A percentile compares a stretch with the other conserved stretches of the same genome.
Conservation (phyloP, 1,284 basidiomycete species). For the Xerocomus amazonicus region DNA sequence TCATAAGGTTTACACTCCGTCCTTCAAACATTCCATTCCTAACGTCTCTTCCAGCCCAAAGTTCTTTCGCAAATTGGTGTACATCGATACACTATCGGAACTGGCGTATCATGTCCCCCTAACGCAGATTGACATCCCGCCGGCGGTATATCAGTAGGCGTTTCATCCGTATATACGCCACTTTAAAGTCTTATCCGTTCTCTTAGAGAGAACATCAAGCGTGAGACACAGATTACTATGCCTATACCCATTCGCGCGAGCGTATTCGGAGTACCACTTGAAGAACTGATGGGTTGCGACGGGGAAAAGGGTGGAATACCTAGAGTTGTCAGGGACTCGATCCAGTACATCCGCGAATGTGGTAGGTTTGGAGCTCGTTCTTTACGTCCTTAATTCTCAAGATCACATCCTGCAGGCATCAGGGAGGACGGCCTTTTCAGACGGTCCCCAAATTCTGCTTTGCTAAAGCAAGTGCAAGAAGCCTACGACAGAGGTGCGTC, state of each 20-base stretch:
- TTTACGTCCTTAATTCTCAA: conserved; percentile 1
- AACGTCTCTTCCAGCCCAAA: conserved; percentile 56
- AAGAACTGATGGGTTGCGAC: conserved; percentile 76
- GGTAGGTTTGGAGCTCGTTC: conserved; percentile 34
- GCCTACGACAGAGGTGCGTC: conserved; percentile 73
- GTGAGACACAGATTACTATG: conserved; percentile 63
- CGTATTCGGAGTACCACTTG: conserved; percentile 75
- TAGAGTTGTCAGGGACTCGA: conserved; percentile 72
- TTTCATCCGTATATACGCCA: neutral
- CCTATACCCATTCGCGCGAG: conserved; percentile 56
- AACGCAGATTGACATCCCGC: conserved; percentile 81
- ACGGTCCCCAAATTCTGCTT: conserved; percentile 65
- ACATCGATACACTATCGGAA: conserved; percentile 70
- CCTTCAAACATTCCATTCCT: neutral
- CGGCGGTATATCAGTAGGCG: conserved; percentile 71
- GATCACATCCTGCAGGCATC: conserved; percentile 42
- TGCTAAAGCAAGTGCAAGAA: conserved; percentile 71
- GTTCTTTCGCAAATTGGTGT: conserved; percentile 80
- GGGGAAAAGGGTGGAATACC: conserved; percentile 80
- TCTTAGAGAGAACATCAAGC: conserved; percentile 67
- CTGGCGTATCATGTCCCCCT: conserved; percentile 73
- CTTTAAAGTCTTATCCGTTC: conserved; percentile 1
- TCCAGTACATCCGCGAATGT: conserved; percentile 64
- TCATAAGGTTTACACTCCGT: conserved; percentile 59
- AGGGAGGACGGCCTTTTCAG: conserved; percentile 78